Conservation (phyloP, 768 basidiomycete genomes). For the Lactifluus pinguis region DNA sequence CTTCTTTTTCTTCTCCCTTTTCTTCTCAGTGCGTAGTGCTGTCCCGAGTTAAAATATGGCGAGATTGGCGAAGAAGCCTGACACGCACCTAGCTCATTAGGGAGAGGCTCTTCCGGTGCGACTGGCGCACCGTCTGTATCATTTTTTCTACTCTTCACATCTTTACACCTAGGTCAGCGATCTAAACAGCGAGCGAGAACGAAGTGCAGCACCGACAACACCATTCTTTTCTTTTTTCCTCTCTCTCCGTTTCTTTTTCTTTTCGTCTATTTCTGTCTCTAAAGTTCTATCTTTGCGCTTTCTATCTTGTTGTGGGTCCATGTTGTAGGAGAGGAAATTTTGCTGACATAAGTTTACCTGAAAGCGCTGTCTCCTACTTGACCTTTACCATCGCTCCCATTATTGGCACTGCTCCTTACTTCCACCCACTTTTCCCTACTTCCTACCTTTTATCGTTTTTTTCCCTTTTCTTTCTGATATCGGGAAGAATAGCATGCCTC, state of each 20-base stretch:
- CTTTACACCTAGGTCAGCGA: background rate
- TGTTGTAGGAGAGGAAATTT: background rate
- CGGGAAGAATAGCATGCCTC: slow-evolving; percentile 46
- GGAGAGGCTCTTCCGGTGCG: background rate
- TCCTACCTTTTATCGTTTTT: background rate
- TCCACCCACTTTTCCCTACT: too few species aligned
- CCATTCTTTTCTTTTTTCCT: background rate
- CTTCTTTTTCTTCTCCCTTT: slow-evolving; percentile 23
- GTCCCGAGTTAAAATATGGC: background rate
- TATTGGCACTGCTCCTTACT: background rate
- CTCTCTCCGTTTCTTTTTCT: background rate
- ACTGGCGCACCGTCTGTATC: background rate
- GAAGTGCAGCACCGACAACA: background rate
- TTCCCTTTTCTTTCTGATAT: background rate
- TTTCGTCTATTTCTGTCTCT: background rate
- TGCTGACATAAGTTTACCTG: background rate
- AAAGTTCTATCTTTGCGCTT: background rate
- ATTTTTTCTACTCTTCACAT: background rate
- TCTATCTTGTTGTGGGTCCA: background rate
- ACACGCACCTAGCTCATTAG: background rate
- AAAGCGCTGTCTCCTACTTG: background rate
- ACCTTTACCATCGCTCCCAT: background rate
- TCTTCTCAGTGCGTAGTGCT: background rate
- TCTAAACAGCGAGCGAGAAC: background rate
- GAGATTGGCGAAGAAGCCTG: background rate